Evolutionary conservation across 148 eudicot genomes (phyloP), one percentile per base, ranked within the genome.

Genomic region (Cornus suecica): DNA sequence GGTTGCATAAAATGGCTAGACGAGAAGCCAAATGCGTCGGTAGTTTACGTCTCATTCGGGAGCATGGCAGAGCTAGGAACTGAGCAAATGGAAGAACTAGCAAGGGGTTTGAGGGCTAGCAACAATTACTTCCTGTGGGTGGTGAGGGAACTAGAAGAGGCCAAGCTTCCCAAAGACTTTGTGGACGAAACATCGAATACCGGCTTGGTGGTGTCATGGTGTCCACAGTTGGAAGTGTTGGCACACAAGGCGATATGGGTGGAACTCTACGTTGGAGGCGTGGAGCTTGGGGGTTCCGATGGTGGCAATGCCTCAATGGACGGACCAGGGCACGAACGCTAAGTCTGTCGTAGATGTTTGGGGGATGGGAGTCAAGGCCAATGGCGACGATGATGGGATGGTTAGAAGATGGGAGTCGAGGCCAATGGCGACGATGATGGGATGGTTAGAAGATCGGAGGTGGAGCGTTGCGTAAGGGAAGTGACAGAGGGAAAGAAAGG

Each of bases 41-140:
- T 86, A 23, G 69, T 88, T 60, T 88, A 86, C 27, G 83, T 86
- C 1, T 82, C 91, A 0, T 88, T 86, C 20, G 91, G 91, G 23
- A 88, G 89, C 37, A 28, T 61, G 24, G 88, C 86, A 13, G 65
- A 51, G 15, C 70, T 84, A 15, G 60, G 76, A 16, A 60, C 70
- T 11, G 78, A 77, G 7, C 89, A 84, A 34, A 68, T 62, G n/a
- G 51, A 74, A n/a, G 86, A 88, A 68, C 30, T 88, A 45, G 83
- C 85, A 26, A 64, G 20, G 11, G 89, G 80, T 16, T 61, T 88
- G 11, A 41, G 20, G 29, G 72, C 31, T 13, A 83, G 70, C 75
- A 29, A 63, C 26, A 29, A 58, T 14, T 56, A 41, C 18, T 88
- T 86, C 78, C 68, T 88, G 51, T 86, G 89, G 91, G 91, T 86